Base-by-base conservation (phyloP, 257 asterid genomes). In the Capsicum pubescens region DNA sequence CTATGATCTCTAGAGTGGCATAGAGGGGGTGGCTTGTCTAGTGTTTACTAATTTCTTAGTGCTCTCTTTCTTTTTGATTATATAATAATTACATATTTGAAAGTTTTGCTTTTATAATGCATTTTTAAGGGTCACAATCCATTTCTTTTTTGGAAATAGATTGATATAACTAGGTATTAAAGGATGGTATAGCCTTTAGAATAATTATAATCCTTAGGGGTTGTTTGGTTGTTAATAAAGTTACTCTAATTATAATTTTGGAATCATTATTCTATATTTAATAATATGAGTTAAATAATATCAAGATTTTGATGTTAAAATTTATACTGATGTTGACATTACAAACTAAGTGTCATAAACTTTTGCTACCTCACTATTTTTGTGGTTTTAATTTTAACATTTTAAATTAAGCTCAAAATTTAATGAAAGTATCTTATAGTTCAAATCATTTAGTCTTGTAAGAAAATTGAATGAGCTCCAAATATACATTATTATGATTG, bases 121-220 rank as follows among this genome's bases (percentile, higher is more conserved):
- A 90, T 89, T 93, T 89, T 90, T 87, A 88, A 87, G 83, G 87
- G 95, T 92, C 97, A 92, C 97, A 84, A 92, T 93, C 97, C 92
- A 89, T 88, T 90, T 87, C 97, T 92, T 93, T 91, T 89, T n/a
- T 11, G 32, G 88, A 82, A 64, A 71, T 71, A 67, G 82, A 85
- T 83, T 71, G 81, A 44, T 39, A 44, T 39, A 80, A 84, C 58
- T 78, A 83, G 81, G 60, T 48, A 6, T 19, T 72, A 86, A 84
- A 79, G 80, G 89, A 87, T 87, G 87, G 93, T 88, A 89, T 91
- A 78, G 58, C 87, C 89, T 80, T 80, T 63, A 83, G 60, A 48
- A 6, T 70, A 70, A 42, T 39, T 42, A 15, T 68, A 36, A 36
- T 15, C 15, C 48, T 36, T 15, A 14, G 26, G 48, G 72, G 48